Base-by-base conservation (phyloP, 176 grass and related monocot species). In the Eleusine coracana region DNA sequence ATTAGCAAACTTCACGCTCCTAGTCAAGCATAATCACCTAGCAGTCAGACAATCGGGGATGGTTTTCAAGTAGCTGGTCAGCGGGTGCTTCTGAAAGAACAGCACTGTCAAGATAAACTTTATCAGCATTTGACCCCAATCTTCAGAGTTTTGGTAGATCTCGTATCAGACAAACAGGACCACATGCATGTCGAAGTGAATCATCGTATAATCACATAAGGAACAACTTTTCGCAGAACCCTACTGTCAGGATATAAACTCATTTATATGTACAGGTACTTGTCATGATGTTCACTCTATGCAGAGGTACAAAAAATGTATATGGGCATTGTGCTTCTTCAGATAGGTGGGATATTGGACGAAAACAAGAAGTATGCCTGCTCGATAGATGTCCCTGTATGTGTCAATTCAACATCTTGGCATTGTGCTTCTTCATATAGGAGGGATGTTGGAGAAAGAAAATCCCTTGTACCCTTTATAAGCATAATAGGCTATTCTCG, bases 381-480 rank as follows among this genome's bases (percentile, higher is more conserved):
- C 77, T 82, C 76, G 28, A 28, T 73, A 71, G 44, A 18, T 34
- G 13, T 28, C 66, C 8, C 37, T 40, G 72, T 78, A 76, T 77
- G 29, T 51, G 41, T 21, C 4, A 27, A 49, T 71, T 16, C 16
- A 82, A 12, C 7, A 70, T 1, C 36, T 34, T 37, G 5, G 31
- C 41, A 12, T 8, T 10, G 0, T 36, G 66, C 62, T 71, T 68
- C 46, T 78, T 93, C 80, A 97, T 13, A 91, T 92, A n/a, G 88
- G 83, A 65, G 91, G 88, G 79, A 97, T 97, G 75, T 93, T 97
- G 76, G 87, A 86, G 76, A 97, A 97, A 34, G 94, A 87, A 81
- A 97, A 97, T 67, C 94, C 94, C 79, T 88, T 86, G 82, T 92
- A 94, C 5, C 94, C 91, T 85, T 92, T 97, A 38, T 90, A 97